Percentiles rank a stretch among this genome's conserved stretches.
Conservation (phyloP, 441 rosid genomes). For the Erodium moschatum region DNA sequence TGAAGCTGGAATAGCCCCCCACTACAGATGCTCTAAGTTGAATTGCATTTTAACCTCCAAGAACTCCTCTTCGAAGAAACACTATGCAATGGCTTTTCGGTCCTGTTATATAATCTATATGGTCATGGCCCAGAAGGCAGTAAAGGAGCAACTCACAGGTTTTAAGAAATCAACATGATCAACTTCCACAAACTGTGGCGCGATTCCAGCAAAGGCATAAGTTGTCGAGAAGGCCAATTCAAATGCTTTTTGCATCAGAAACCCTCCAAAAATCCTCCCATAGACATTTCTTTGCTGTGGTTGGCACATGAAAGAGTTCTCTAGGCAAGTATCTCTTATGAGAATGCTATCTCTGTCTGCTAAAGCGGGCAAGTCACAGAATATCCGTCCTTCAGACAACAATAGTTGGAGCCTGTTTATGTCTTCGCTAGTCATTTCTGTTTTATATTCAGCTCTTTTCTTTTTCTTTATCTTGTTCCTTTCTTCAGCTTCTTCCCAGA, state of each 20-base stretch:
- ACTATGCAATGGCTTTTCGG: background rate
- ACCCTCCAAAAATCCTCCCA: slow-evolving; percentile 73
- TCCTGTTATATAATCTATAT: background rate
- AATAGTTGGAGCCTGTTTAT: slow-evolving; percentile 16
- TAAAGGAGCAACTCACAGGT: slow-evolving; percentile 43
- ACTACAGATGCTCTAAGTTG: too few species aligned
- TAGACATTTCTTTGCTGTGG: slow-evolving; percentile 78
- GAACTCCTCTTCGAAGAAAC: too few species aligned
- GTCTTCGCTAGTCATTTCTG: too few species aligned
- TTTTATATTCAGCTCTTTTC: slow-evolving; percentile 31
- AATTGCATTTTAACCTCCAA: too few species aligned
- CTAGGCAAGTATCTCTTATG: slow-evolving; percentile 57
- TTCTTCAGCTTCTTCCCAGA: slow-evolving; percentile 63
- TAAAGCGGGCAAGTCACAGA: slow-evolving; percentile 76
- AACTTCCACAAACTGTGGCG: slow-evolving; percentile 67
- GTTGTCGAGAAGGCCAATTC: slow-evolving; percentile 86
- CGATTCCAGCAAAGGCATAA: slow-evolving; percentile 71
- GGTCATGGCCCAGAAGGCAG: background rate
- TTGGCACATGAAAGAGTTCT: slow-evolving; percentile 64
- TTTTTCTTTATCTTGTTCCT: slow-evolving; percentile 53
- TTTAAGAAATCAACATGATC: slow-evolving; percentile 80
- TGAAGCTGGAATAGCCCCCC: too few species aligned
- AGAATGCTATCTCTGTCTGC: slow-evolving; percentile 80
- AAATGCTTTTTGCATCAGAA: slow-evolving; percentile 70
- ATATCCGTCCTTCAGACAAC: slow-evolving; percentile 61